Percentiles rank a stretch among this genome's conserved stretches.
phyloP scores from a whole-genome alignment of 208 protist species.

The Leishmania arabica region DNA sequence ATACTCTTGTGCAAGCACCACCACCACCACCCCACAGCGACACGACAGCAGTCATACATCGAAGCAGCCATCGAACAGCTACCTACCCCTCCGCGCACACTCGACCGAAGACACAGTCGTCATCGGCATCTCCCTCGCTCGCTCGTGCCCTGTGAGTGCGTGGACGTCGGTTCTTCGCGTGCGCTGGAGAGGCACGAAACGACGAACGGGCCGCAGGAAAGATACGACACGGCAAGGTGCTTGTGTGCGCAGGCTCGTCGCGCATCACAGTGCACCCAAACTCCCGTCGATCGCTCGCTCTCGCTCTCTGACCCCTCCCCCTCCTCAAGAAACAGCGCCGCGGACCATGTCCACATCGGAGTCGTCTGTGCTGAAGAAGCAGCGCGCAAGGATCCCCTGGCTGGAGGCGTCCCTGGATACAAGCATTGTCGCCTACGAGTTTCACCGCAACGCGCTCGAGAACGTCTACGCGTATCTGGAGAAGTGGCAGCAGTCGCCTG shows the following conservation, averaged over 20 bases:
- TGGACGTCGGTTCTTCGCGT: too few relatives aligned
- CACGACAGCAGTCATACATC: not conserved
- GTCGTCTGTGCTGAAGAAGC: not conserved
- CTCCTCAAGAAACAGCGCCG: not conserved
- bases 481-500: slow-evolving; percentile 25
- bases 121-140: not conserved
- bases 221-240: too few relatives aligned
- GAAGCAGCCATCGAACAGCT: not conserved
- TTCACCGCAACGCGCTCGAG: slow-evolving; percentile 47
- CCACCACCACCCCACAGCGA: not conserved
- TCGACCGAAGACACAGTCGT: not conserved
- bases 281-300: not conserved
- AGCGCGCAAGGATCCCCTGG: slow-evolving; percentile 25
- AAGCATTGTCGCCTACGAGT: slow-evolving; percentile 45
- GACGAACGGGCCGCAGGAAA: too few relatives aligned
- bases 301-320: not conserved
- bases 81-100: not conserved
- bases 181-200: too few relatives aligned
- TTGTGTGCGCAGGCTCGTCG: too few relatives aligned
- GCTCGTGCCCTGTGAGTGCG: not conserved
- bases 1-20: not conserved
- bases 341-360: not conserved
- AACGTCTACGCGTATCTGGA: slow-evolving; percentile 36
- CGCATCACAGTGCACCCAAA: too few relatives aligned
- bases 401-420: slow-evolving; percentile 42